phyloP scores from a whole-genome alignment of 768 basidiomycete species.

The Pleurotus tuoliensis region DNA sequence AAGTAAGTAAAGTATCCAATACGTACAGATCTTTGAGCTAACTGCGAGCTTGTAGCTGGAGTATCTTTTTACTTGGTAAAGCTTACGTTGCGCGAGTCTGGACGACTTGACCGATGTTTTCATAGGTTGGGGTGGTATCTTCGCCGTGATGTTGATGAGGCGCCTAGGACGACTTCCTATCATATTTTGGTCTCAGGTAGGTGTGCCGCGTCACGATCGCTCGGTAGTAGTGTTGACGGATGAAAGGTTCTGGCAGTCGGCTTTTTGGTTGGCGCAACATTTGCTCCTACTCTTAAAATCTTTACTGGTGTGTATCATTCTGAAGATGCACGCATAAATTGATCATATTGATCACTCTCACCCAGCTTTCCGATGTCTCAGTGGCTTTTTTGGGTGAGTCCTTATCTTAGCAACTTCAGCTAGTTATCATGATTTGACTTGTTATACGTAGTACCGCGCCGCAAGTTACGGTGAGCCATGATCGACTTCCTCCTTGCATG shows the following conservation, averaged over 20 bases:
- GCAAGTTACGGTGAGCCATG: conserved; percentile 48
- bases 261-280: conserved; percentile 55
- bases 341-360: background rate
- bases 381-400: conserved; percentile 51
- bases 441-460: conserved; percentile 42
- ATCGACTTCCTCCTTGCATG: background rate
- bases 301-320: conserved; percentile 40
- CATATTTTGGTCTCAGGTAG: conserved; percentile 75
- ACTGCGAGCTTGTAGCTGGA: conserved; percentile 42
- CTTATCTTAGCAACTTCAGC: too few relatives aligned
- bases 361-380: conserved; percentile 54
- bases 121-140: conserved; percentile 56
- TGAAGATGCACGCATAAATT: background rate
- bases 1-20: conserved; percentile 29
- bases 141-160: conserved; percentile 62
- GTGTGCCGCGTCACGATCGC: too few relatives aligned
- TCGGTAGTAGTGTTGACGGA: too few relatives aligned
- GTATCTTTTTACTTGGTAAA: conserved; percentile 56
- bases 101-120: conserved; percentile 6
- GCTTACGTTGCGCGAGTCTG: background rate
- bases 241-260: conserved; percentile 52
- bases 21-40: background rate
- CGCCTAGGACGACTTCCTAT: conserved; percentile 62
- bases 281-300: conserved; percentile 46
- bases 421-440: background rate